Evolutionary conservation across 768 basidiomycete species (phyloP).

Genomic region (Boletus rubroflammeus): DNA sequence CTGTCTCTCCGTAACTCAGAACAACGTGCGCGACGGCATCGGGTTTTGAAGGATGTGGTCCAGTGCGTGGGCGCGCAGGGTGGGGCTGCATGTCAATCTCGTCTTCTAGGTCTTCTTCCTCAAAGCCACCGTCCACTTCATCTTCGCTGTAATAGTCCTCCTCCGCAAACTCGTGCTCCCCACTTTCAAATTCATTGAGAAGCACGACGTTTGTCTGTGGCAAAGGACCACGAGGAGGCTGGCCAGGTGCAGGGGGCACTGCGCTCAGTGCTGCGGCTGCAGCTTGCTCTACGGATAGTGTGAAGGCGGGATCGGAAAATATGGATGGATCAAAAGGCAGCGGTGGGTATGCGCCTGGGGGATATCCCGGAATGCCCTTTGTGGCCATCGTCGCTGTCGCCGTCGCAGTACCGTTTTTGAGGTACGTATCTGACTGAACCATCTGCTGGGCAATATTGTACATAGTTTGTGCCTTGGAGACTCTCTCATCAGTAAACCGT

Average conservation of each 20-base stretch:
- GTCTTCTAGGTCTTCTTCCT: slow-evolving; percentile 35
- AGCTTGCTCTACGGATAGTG: slow-evolving; percentile 48
- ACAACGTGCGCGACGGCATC: slow-evolving; percentile 37
- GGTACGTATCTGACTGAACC: slow-evolving; percentile 42
- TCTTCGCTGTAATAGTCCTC: slow-evolving; percentile 49
- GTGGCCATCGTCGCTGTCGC: slow-evolving; percentile 32
- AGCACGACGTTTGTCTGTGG: slow-evolving; percentile 37
- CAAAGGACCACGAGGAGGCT: slow-evolving; percentile 31
- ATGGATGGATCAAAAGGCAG: slow-evolving; percentile 51
- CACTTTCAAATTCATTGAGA: slow-evolving; percentile 36
- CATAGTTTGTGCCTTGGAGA: slow-evolving; percentile 55
- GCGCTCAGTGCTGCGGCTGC: slow-evolving; percentile 35
- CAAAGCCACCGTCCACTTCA: slow-evolving; percentile 41
- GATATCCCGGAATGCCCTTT: slow-evolving; percentile 36
- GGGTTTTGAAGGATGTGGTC: slow-evolving; percentile 17
- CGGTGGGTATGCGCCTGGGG: slow-evolving; percentile 40
- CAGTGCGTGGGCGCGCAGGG: slow-evolving; percentile 19
- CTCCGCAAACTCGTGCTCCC: slow-evolving; percentile 35
- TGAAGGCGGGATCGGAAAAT: slow-evolving; percentile 52
- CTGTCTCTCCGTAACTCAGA: slow-evolving; percentile 39
- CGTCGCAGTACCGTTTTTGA: slow-evolving; percentile 35
- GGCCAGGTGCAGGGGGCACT: slow-evolving; percentile 29
- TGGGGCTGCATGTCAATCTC: slow-evolving; percentile 29
- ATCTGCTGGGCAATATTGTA: slow-evolving; percentile 68
- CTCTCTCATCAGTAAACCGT: slow-evolving; percentile 31